A percentile compares a stretch with the other conserved stretches of the same genome.
phyloP scores from a whole-genome alignment of 139 green algal species.

The Closterium sp. region DNA sequence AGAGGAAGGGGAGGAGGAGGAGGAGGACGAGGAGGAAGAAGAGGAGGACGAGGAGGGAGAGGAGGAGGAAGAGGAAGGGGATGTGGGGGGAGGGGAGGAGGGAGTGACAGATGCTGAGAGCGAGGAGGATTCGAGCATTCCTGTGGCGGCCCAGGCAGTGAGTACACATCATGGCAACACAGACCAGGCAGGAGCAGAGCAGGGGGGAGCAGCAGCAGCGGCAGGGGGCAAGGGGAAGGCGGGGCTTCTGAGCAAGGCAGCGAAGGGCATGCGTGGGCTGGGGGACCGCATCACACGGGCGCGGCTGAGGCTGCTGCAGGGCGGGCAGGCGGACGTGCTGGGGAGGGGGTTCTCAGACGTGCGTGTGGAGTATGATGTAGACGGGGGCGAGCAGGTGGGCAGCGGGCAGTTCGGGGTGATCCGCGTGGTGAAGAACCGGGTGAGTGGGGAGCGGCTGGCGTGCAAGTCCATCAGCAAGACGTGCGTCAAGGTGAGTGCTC shows the following conservation, averaged over 20 bases:
- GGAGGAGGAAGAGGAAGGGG: background rate
- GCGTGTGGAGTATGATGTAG: background rate
- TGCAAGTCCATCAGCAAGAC: conserved; percentile 88
- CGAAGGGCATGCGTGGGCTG: background rate
- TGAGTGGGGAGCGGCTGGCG: conserved; percentile 61
- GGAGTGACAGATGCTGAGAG: background rate
- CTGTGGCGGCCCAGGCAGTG: background rate
- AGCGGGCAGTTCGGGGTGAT: conserved; percentile 41
- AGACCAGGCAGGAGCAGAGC: background rate
- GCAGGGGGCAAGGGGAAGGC: background rate
- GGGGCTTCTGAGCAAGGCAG: background rate
- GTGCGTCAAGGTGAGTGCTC: background rate
- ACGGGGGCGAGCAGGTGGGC: conserved; percentile 1
- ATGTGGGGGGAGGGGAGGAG: background rate
- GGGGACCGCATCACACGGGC: background rate
- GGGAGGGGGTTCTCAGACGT: background rate
- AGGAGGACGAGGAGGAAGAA: background rate
- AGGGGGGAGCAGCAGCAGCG: background rate
- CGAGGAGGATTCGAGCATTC: background rate
- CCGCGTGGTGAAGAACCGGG: conserved; percentile 53
- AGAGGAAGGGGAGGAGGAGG: background rate
- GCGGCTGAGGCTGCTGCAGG: background rate
- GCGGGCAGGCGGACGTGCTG: background rate
- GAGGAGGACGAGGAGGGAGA: background rate
- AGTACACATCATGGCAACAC: background rate